A percentile compares a stretch with the other conserved stretches of the same genome.
These are phyloP conservation scores for Rubia balearica DNA, from an alignment of 305 asterid species.

Conservation along the genomic window DNA sequence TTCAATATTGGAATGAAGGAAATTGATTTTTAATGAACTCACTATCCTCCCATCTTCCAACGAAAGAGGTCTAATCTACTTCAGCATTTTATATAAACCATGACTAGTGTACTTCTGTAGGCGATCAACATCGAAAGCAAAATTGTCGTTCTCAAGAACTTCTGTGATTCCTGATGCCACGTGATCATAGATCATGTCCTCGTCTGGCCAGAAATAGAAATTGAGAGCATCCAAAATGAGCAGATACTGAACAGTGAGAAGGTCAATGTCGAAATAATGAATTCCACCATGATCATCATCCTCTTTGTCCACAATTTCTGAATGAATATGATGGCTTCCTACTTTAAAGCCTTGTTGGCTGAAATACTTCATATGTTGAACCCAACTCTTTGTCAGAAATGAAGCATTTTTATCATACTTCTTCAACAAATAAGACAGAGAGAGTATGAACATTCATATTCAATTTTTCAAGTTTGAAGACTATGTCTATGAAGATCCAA, in stretches of 20 bases:
- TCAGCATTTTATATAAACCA: conserved; percentile 64
- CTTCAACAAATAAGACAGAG: too few relatives aligned
- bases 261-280: conserved; percentile 81
- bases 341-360: too few relatives aligned
- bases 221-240: conserved; percentile 86
- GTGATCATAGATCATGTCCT: conserved; percentile 74
- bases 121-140: conserved; percentile 83
- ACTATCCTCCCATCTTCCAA: conserved; percentile 93
- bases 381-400: too few relatives aligned
- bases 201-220: conserved; percentile 98
- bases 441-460: too few relatives aligned
- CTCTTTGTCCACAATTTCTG: conserved; percentile 67
- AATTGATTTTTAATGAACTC: too few relatives aligned
- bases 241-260: conserved; percentile 84
- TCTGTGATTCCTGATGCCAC: conserved; percentile 76
- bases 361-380: too few relatives aligned
- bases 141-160: conserved; percentile 64
- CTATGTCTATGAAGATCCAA: too few relatives aligned
- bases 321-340: conserved; percentile 10
- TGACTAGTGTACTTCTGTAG: conserved; percentile 81
- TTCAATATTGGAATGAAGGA: too few relatives aligned
- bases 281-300: conserved; percentile 91
- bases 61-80: conserved; percentile 88
- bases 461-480: too few relatives aligned
- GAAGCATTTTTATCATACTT: too few relatives aligned